phyloP scores from a whole-genome alignment of 805 yeast species.

The Candida maltosa region DNA sequence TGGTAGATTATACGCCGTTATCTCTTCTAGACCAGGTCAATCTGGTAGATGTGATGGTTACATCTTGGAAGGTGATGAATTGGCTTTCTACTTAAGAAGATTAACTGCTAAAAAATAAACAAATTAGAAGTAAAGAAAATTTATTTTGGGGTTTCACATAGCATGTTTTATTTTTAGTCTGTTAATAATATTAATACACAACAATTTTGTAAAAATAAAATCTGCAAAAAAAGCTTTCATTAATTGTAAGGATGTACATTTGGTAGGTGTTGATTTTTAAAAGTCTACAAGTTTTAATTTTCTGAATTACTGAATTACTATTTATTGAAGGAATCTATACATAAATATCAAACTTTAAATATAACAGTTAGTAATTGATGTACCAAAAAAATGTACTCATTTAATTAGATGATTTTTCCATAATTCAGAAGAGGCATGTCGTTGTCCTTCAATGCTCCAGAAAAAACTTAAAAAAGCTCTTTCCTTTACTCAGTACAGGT shows the following conservation, averaged over 20 bases:
- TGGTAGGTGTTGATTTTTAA: no score
- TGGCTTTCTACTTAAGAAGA: constrained; percentile 99
- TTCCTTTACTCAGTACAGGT: constrained; percentile 13
- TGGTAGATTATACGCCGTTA: constrained; percentile 97
- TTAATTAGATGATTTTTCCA: no score
- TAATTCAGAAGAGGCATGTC: constrained; percentile 17
- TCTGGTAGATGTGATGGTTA: constrained; percentile 99
- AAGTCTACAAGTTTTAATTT: no score
- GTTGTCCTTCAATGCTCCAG: constrained; percentile 13
- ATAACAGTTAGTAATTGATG: no score
- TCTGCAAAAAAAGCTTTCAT: background rate
- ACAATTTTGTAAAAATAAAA: background rate
- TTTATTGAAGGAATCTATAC: background rate
- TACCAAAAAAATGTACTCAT: no score
- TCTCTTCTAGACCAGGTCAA: constrained; percentile 99
- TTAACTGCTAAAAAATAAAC: constrained; percentile 96
- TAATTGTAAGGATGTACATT: no score
- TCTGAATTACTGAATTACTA: no score
- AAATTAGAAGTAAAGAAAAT: no score
- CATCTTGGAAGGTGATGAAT: constrained; percentile 99
- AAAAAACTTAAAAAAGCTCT: constrained; percentile 2
- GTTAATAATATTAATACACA: no score
- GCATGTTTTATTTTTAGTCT: background rate
- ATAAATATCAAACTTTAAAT: no score
- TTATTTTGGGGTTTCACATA: constrained; percentile 1